Evolutionary conservation across 75 land plant species (phyloP), one percentile per base, ranked within the genome.

Genomic region (Selaginella tamariscina): DNA sequence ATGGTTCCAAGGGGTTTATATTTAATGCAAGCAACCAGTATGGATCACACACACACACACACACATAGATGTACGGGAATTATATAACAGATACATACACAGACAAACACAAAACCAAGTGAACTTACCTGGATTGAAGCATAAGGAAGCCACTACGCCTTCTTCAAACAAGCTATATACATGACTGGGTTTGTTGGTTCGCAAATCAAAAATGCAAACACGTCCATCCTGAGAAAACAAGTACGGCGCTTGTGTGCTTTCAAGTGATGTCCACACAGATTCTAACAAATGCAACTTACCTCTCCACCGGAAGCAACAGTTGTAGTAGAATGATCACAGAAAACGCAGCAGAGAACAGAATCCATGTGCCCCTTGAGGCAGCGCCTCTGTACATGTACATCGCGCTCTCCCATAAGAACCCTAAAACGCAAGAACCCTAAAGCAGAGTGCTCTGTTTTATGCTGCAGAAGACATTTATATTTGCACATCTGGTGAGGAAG

Each of bases 121-220:
- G 29, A 24, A 21, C 66, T 21, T 2, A 67, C 68, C 56, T 67
- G 54, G 68, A 31, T 31, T 32, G 56, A 31, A 67, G 23, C 68
- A 67, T 15, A 67, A 2, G 2, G 68, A 67, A 18, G 68, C n/a
- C 27, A 67, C 68, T 32, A 54, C 26, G 18, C 13, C 24, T 5
- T 27, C 54, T 21, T 31, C 68, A 32, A 67, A 67, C 22, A 24
- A 67, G 24, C 22, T 21, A 67, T 67, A 67, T 13, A 5, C 21
- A 2, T 67, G 68, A 24, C 24, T 24, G 18, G 32, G 18, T 13
- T 67, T n/a, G 26, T 20, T 32, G 56, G n/a, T 20, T 31, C 68
- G 2, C 68, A 67, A 67, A 32, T 67, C 68, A 31, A 31, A 67
- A 32, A 67, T 21, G 68, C 68, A 31, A 1, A 67, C 68, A 1